A percentile compares a stretch with the other conserved stretches of the same genome.
Conservation (phyloP, 2,329 filamentous ascomycete species). For the Penicillium sp. region DNA sequence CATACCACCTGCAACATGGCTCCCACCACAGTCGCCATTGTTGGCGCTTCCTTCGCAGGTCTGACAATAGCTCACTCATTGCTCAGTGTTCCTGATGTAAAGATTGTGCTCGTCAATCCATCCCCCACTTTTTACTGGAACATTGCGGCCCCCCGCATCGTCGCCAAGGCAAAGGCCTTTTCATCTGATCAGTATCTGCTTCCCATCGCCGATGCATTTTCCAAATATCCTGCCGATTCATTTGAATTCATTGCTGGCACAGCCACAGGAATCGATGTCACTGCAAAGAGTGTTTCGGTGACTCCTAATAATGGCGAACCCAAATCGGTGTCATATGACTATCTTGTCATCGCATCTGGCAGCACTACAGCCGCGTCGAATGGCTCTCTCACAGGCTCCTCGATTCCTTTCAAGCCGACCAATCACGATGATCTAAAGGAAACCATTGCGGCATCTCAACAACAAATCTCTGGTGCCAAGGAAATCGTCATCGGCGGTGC, state of each 20-base stretch:
- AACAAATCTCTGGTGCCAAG: constrained; percentile 42
- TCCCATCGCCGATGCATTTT: constrained; percentile 55
- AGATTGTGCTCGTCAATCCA: constrained; percentile 60
- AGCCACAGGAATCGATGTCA: constrained; percentile 52
- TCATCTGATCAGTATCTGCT: constrained; percentile 54
- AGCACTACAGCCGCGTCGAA: constrained; percentile 51
- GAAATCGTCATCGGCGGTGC: constrained; percentile 54
- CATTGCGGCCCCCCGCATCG: constrained; percentile 57
- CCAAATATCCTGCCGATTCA: constrained; percentile 51
- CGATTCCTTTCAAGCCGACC: constrained; percentile 49
- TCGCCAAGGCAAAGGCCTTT: constrained; percentile 55
- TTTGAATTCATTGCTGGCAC: constrained; percentile 58
- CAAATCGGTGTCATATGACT: constrained; percentile 52
- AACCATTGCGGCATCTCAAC: constrained; percentile 40
- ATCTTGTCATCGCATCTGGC: constrained; percentile 62
- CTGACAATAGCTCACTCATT: constrained; percentile 41
- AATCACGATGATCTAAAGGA: constrained; percentile 41
- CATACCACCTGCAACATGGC: constrained; percentile 16
- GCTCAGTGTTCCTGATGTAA: constrained; percentile 39
- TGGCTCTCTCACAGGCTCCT: constrained; percentile 30
- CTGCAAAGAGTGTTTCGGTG: constrained; percentile 50
- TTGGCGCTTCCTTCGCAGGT: constrained; percentile 45
- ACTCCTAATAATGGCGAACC: constrained; percentile 35
- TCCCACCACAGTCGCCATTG: constrained; percentile 35
- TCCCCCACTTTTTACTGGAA: constrained; percentile 59